Conservation (phyloP, 805 yeast species). For the Wickerhamiella dianesei region DNA sequence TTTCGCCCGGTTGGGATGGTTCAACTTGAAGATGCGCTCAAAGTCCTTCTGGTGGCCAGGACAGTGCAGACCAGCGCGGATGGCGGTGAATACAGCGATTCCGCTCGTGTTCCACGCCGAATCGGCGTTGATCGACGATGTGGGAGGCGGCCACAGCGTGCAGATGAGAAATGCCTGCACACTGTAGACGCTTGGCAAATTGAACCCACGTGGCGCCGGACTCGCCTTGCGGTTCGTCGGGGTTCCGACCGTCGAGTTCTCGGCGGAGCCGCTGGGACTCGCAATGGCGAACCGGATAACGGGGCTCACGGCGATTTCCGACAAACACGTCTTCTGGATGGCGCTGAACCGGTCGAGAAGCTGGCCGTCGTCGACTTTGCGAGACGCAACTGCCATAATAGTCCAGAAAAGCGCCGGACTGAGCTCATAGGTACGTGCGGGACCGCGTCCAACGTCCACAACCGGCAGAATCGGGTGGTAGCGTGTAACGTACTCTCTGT, state of each 20-base stretch:
- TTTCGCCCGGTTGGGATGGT: constrained; percentile 18
- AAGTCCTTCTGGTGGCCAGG: constrained; percentile 47
- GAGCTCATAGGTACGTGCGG: constrained; percentile 60
- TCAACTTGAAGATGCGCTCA: constrained; percentile 34
- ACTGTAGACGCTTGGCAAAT: constrained; percentile 82
- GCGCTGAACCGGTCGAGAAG: constrained; percentile 46
- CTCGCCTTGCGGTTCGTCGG: constrained; percentile 36
- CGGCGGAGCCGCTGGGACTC: constrained; percentile 1
- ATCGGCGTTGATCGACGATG: constrained; percentile 89
- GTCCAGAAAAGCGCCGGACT: constrained; percentile 94
- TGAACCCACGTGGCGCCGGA: constrained; percentile 29
- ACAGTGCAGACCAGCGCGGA: constrained; percentile 78
- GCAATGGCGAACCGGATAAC: constrained; percentile 48
- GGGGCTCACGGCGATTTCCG: constrained; percentile 83
- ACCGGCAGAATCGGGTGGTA: constrained; percentile 84
- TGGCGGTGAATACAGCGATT: constrained; percentile 83
- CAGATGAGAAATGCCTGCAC: constrained; percentile 85
- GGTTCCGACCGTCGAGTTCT: constrained; percentile 42
- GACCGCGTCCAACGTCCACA: constrained; percentile 68
- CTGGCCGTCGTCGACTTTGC: constrained; percentile 36
- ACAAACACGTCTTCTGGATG: constrained; percentile 57
- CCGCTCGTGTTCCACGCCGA: constrained; percentile 94
- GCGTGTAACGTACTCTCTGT: constrained; percentile 51
- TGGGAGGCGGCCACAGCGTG: constrained; percentile 92
- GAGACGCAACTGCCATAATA: constrained; percentile 66